Conservation (phyloP, 75 land plant genomes). For the Azolla pinnata region DNA sequence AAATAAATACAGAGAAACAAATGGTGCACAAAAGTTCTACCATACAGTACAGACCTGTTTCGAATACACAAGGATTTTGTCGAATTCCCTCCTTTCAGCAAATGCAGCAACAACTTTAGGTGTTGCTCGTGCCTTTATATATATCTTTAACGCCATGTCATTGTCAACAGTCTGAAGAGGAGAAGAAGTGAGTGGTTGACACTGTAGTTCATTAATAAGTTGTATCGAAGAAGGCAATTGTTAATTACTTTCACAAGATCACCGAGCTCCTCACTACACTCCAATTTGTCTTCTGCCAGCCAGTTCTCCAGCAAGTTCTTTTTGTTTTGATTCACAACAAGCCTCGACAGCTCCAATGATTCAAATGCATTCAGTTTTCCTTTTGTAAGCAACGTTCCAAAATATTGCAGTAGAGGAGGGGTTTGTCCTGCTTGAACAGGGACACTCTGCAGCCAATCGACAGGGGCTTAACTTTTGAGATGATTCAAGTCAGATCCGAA, state of each 20-base stretch:
- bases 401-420: slow-evolving; percentile 93
- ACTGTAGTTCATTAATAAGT: too few relatives aligned
- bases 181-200: background rate
- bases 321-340: slow-evolving; percentile 93
- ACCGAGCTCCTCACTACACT: slow-evolving; percentile 96
- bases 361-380: slow-evolving; percentile 96
- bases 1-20: too few relatives aligned
- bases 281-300: slow-evolving; percentile 94
- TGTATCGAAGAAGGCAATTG: too few relatives aligned
- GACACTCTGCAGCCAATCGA: slow-evolving; percentile 71
- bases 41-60: slow-evolving; percentile 63
- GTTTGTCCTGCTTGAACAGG: slow-evolving; percentile 97
- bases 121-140: slow-evolving; percentile 91
- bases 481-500: too few relatives aligned
- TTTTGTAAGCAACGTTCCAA: slow-evolving; percentile 86
- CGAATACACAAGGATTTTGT: slow-evolving; percentile 89
- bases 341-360: slow-evolving; percentile 85
- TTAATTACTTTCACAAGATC: slow-evolving; percentile 88
- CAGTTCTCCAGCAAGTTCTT: slow-evolving; percentile 93
- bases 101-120: slow-evolving; percentile 97
- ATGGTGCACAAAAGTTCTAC: too few relatives aligned
- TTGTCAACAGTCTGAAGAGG: slow-evolving; percentile 76
- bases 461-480: slow-evolving; percentile 76
- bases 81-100: slow-evolving; percentile 91
- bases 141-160: slow-evolving; percentile 92